Conservation (phyloP, 2,329 filamentous ascomycete species). For the Diaporthe sp. region DNA sequence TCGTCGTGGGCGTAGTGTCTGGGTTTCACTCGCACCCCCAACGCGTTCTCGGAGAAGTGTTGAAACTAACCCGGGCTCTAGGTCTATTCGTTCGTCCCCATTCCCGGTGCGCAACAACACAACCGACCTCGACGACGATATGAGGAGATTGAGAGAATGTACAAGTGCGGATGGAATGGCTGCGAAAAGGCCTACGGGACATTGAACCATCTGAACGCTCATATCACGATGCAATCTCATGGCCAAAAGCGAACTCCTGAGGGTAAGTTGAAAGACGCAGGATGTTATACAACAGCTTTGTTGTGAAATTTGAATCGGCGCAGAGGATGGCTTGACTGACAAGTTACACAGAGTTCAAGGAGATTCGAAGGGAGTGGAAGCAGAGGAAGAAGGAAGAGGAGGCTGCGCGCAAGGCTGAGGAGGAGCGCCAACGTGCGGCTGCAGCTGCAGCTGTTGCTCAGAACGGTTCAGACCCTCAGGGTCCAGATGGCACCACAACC, state of each 20-base stretch:
- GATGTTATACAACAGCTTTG: too few relatives aligned
- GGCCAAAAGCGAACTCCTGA: slow-evolving; percentile 95
- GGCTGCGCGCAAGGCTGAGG: slow-evolving; percentile 87
- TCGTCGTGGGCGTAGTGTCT: too few relatives aligned
- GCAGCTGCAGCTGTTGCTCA: too few relatives aligned
- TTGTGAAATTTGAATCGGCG: too few relatives aligned
- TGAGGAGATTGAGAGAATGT: slow-evolving; percentile 99
- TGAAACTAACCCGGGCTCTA: slow-evolving; percentile 59
- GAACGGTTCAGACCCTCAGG: too few relatives aligned
- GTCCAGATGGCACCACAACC: too few relatives aligned
- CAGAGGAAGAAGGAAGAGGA: slow-evolving; percentile 99
- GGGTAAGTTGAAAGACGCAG: too few relatives aligned
- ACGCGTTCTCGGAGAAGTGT: too few relatives aligned
- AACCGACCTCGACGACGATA: slow-evolving; percentile 94
- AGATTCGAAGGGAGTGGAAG: slow-evolving; percentile 99
- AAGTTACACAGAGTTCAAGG: slow-evolving; percentile 85
- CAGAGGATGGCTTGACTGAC: too few relatives aligned
- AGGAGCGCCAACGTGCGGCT: slow-evolving; percentile 73
- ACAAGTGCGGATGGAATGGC: slow-evolving; percentile 98
- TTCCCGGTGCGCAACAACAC: slow-evolving; percentile 95
- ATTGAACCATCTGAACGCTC: slow-evolving; percentile 95
- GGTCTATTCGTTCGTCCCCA: slow-evolving; percentile 98
- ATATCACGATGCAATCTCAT: slow-evolving; percentile 99
- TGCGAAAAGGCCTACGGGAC: slow-evolving; percentile 99
- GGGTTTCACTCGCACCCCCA: too few relatives aligned